Conservation (phyloP, 805 yeast genomes). For the Spathaspora arborariae region DNA sequence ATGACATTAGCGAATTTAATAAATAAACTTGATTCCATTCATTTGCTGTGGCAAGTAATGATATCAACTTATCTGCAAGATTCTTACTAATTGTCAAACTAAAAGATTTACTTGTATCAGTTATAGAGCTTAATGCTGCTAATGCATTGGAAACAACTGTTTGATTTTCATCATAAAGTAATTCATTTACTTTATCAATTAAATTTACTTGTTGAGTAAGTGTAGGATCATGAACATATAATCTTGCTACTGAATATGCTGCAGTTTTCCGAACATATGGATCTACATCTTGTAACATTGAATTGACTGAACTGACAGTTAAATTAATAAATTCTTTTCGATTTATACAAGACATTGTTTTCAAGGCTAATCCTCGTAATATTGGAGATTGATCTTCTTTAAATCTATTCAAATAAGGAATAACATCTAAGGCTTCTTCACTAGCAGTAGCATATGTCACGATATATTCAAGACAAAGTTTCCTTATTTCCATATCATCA, state of each 20-base stretch:
- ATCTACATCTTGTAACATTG: slow-evolving; percentile 43
- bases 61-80: slow-evolving; percentile 35
- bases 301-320: slow-evolving; percentile 38
- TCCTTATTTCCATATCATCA: slow-evolving; percentile 65
- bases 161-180: slow-evolving; percentile 55
- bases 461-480: slow-evolving; percentile 67
- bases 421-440: slow-evolving; percentile 52
- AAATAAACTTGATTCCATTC: slow-evolving; percentile 77
- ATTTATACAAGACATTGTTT: slow-evolving; percentile 60
- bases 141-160: slow-evolving; percentile 69
- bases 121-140: slow-evolving; percentile 60
- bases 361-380: slow-evolving; percentile 57
- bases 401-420: slow-evolving; percentile 55
- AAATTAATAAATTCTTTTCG: slow-evolving; percentile 47
- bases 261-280: slow-evolving; percentile 67
- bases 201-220: slow-evolving; percentile 42
- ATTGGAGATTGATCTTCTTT: slow-evolving; percentile 43
- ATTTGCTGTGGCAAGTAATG: slow-evolving; percentile 33
- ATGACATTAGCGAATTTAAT: slow-evolving; percentile 60
- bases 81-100: slow-evolving; percentile 50
- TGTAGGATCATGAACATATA: slow-evolving; percentile 53
- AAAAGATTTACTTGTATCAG: slow-evolving; percentile 51
- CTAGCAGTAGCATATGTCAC: slow-evolving; percentile 55
- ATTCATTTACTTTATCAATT: slow-evolving; percentile 45
- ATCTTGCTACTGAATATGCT: slow-evolving; percentile 61